Percentiles rank a stretch among this genome's conserved stretches.
Conservation (phyloP, 441 rosid species). For the Euphorbia schlechtendalii region DNA sequence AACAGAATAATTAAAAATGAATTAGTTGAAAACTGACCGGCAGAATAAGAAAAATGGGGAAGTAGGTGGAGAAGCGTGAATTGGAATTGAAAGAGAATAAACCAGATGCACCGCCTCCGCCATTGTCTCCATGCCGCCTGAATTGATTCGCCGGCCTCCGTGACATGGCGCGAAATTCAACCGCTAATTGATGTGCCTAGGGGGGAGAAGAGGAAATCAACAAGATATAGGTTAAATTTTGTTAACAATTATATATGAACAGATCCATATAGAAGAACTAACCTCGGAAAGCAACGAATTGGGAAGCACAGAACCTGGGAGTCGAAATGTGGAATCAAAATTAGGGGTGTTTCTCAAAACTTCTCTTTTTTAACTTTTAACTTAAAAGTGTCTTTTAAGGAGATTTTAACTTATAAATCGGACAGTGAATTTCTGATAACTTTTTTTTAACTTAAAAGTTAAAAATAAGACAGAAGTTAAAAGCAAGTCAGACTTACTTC, state of each 20-base stretch:
- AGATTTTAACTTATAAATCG: too few species aligned
- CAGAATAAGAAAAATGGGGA: conserved; percentile 29
- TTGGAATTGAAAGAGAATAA: conserved; percentile 21
- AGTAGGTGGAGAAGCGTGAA: conserved; percentile 31
- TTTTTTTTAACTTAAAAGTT: too few species aligned
- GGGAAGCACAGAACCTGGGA: neutral
- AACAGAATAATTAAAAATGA: neutral
- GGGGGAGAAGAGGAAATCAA: neutral
- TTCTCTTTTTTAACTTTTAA: too few species aligned
- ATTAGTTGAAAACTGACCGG: conserved; percentile 18
- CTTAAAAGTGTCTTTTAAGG: too few species aligned
- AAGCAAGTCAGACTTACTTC: too few species aligned
- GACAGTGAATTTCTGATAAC: too few species aligned
- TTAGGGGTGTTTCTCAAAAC: too few species aligned
- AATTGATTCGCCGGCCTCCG: conserved; percentile 35
- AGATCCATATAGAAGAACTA: neutral
- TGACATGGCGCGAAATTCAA: conserved; percentile 26
- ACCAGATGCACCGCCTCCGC: conserved; percentile 20
- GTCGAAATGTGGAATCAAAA: too few species aligned
- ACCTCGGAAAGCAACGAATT: neutral
- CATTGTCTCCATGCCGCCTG: conserved; percentile 30
- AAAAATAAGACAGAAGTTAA: too few species aligned
- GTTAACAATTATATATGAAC: neutral
- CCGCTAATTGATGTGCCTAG: neutral
- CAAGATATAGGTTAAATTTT: neutral